Evolutionary conservation across 805 yeast species (phyloP), one percentile per base, ranked within the genome.

Genomic region (Candida ulmi): DNA sequence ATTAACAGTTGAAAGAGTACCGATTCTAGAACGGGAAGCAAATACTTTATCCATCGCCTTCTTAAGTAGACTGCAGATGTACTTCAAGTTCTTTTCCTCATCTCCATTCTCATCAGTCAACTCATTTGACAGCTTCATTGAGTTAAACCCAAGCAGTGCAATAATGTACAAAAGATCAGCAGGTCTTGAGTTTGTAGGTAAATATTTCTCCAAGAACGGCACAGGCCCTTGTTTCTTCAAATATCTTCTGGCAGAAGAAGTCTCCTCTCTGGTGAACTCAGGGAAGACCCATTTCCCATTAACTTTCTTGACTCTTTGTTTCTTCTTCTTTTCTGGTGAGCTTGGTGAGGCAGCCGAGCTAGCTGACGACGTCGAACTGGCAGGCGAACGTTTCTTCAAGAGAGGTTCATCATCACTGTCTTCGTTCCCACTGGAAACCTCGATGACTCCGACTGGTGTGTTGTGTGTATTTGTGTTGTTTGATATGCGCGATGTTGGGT

Each of bases 1-100:
- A 11, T 79, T 83, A 3, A 86, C 51, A 0, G 82, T 75, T 38
- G 68, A 61, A 47, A 83, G 76, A 38, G 67, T 59, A 2, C 72
- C 68, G 18, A 83, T 51, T 44, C 84, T 65, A 3, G 74, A 62
- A 43, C 95, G 71, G 40, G 78, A 71, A 30, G 66, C 58, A 23
- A 74, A 53, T 11, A 83, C 87, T 49, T 74, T 76, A 40, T 74
- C 73, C 63, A 86, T 78, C 9, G 87, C 88, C 39, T 69, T 69
- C 49, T 78, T 79, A 31, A 85, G 62, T 38, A 72, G 67, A 43
- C 69, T 68, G 29, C 81, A 70, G 30, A 74, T 63, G 37, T 65
- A 66, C 43, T 66, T 60, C 19, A 78, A 62, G 43, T 65, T 67
- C 38, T 63, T 62, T 38, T 72, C 74, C 41, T 71, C 73, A 38